phyloP scores from a whole-genome alignment of 1,284 basidiomycete species.

The Moesziomyces sp. region DNA sequence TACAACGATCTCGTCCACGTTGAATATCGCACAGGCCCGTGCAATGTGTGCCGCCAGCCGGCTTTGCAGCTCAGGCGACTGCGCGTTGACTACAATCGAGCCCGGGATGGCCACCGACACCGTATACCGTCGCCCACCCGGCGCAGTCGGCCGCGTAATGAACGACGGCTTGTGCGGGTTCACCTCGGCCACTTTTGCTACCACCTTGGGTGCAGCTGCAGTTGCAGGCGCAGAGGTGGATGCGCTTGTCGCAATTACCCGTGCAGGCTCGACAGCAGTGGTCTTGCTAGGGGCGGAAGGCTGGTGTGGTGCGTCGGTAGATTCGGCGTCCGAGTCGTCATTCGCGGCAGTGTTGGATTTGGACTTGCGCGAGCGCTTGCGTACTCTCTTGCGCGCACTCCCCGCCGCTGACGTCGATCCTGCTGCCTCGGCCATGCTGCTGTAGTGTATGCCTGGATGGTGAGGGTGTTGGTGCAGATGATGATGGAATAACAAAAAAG shows the following conservation, averaged over 20 bases:
- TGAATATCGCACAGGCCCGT: constrained; percentile 66
- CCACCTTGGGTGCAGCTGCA: background rate
- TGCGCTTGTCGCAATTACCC: background rate
- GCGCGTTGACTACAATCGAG: constrained; percentile 65
- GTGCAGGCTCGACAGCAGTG: background rate
- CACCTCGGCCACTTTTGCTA: background rate
- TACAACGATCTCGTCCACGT: constrained; percentile 66
- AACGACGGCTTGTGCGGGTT: constrained; percentile 57
- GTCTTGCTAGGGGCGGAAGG: background rate
- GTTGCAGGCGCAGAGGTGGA: background rate
- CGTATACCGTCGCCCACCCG: constrained; percentile 47
- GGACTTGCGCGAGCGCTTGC: constrained; percentile 17
- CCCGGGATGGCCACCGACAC: constrained; percentile 65
- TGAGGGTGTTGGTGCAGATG: background rate
- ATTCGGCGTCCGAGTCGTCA: constrained; percentile 5
- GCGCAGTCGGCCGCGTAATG: constrained; percentile 23
- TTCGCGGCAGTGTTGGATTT: constrained; percentile 4
- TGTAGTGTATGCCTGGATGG: background rate
- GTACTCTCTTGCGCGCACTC: constrained; percentile 21
- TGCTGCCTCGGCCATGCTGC: constrained; percentile 10
- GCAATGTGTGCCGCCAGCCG: constrained; percentile 65
- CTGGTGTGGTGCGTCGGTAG: constrained; percentile 5
- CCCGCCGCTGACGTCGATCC: constrained; percentile 15
- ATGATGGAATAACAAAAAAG: background rate
- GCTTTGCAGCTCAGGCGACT: constrained; percentile 63